phyloP scores from a whole-genome alignment of 108 stramenopile species.

The Nitzschia palea region DNA sequence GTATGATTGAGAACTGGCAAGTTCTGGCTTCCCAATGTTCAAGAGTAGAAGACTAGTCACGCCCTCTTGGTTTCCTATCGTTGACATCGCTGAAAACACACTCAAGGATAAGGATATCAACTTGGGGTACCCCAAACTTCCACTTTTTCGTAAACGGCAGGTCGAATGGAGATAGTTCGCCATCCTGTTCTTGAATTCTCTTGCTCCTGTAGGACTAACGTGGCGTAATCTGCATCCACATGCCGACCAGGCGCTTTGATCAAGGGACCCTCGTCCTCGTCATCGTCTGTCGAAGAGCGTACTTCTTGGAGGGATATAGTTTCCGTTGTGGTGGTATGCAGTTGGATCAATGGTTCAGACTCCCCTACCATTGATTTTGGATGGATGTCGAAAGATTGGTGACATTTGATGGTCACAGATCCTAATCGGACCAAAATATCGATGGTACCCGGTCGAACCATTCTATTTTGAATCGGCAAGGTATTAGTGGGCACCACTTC shows the following conservation, averaged over 20 bases:
- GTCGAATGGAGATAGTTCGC: conserved; percentile 77
- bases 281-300: conserved; percentile 38
- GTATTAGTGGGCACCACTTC: conserved; percentile 75
- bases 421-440: conserved; percentile 75
- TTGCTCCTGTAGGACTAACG: conserved; percentile 62
- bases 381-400: conserved; percentile 84
- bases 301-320: conserved; percentile 72
- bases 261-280: conserved; percentile 2
- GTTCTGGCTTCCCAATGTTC: too few species aligned
- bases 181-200: conserved; percentile 74
- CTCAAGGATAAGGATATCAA: too few species aligned
- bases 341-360: conserved; percentile 78
- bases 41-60: too few species aligned
- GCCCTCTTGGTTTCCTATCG: too few species aligned
- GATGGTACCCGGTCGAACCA: conserved; percentile 58
- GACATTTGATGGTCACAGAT: conserved; percentile 77
- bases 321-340: conserved; percentile 89
- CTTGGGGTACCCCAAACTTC: conserved; percentile 60
- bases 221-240: conserved; percentile 11
- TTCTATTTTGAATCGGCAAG: conserved; percentile 24
- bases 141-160: conserved; percentile 78
- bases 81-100: too few species aligned
- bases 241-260: neutral
- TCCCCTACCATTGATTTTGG: conserved; percentile 69
- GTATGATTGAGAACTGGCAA: too few species aligned